Percentiles rank a stretch among this genome's conserved stretches.
phyloP scores from a whole-genome alignment of 306 rosid genomes.

The Biancaea sappan region DNA sequence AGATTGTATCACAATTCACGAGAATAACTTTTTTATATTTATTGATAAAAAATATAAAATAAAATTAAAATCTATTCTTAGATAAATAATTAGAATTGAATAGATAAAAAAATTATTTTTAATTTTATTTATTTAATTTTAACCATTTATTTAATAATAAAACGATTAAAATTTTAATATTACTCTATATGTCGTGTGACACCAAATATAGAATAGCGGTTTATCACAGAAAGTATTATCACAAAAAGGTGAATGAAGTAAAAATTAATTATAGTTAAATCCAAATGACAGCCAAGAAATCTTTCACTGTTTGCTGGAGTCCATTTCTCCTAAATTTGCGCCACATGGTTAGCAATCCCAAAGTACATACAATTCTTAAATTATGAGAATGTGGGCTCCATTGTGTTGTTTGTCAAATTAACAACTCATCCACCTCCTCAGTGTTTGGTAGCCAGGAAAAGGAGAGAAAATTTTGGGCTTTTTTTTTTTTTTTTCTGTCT shows the following conservation, averaged over 20 bases:
- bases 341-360: constrained; percentile 43
- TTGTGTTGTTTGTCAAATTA: not conserved
- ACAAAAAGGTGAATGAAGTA: not conserved
- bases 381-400: constrained; percentile 12
- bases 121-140: no score
- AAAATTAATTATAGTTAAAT: not conserved
- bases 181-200: no score
- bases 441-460: not conserved
- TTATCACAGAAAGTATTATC: no score
- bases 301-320: constrained; percentile 33
- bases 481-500: not conserved
- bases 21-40: no score
- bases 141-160: no score
- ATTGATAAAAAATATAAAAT: no score
- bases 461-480: not conserved
- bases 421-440: not conserved
- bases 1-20: no score
- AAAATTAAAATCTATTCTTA: no score
- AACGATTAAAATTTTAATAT: no score
- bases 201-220: no score
- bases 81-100: no score
- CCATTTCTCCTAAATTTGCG: constrained; percentile 56
- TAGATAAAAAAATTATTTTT: no score
- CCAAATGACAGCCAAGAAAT: constrained; percentile 46
- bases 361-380: constrained; percentile 23